These are phyloP conservation scores for Mortierella claussenii DNA, from an alignment of 192 early-diverging fungal genomes.

Conservation along the genomic window DNA sequence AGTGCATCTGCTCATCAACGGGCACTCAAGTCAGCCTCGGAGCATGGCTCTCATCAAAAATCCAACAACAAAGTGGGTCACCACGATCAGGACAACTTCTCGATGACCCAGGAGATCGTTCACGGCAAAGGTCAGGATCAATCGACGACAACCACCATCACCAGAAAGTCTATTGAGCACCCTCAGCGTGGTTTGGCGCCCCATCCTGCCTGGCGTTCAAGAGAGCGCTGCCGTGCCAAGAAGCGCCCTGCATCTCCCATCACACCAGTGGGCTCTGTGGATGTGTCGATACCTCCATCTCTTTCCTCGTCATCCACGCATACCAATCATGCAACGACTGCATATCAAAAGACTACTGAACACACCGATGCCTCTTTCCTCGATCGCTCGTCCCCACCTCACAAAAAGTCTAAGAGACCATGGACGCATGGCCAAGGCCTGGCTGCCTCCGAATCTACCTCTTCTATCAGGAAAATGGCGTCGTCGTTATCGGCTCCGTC, in stretches of 20 bases:
- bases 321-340: not conserved
- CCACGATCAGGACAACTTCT: conserved; percentile 16
- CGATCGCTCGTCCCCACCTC: conserved; percentile 46
- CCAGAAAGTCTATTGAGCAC: conserved; percentile 26
- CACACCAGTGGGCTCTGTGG: conserved; percentile 43
- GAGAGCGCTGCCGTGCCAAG: conserved; percentile 45
- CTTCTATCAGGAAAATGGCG: conserved; percentile 12
- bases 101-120: conserved; percentile 20
- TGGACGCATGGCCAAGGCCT: conserved; percentile 29
- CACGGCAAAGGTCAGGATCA: conserved; percentile 17
- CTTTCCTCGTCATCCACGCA: conserved; percentile 1
- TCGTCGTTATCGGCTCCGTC: conserved; percentile 41
- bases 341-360: conserved; percentile 1
- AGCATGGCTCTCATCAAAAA: conserved; percentile 15
- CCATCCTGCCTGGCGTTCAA: conserved; percentile 24
- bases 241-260: conserved; percentile 51
- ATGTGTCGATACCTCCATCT: conserved; percentile 31
- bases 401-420: conserved; percentile 47
- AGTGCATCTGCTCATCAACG: conserved; percentile 52
- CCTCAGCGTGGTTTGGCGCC: conserved; percentile 11
- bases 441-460: too few species aligned
- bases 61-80: conserved; percentile 10
- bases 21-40: conserved; percentile 32
- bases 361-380: conserved; percentile 15
- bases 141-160: conserved; percentile 34